Evolutionary conservation across 495 filamentous ascomycete genomes (phyloP).

Genomic region (Podospora conica): DNA sequence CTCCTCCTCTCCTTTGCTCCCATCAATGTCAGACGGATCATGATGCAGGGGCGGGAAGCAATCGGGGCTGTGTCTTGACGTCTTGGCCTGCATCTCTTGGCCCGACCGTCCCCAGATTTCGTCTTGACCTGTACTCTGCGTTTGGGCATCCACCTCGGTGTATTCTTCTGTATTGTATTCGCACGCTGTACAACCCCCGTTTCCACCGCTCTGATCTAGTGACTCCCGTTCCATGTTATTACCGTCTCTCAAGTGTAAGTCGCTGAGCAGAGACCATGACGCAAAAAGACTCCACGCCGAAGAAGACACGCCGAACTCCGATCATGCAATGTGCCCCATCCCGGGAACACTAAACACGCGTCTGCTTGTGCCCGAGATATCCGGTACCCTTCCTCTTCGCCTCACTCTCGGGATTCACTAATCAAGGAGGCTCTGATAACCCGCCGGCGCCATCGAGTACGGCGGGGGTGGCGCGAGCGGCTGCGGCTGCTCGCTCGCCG

Average conservation of each 20-base stretch:
- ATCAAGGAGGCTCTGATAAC: slow-evolving; percentile 19
- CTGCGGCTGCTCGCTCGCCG: not conserved
- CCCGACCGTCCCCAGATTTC: not conserved
- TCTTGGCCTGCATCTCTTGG: slow-evolving; percentile 11
- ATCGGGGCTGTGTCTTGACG: not conserved
- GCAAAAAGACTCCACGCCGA: not conserved
- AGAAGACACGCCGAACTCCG: not conserved
- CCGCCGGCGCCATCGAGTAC: slow-evolving; percentile 8
- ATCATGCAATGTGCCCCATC: not conserved
- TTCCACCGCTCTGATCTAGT: no score
- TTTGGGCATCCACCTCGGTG: not conserved
- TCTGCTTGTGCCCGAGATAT: not conserved
- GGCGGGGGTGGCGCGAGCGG: slow-evolving; percentile 17
- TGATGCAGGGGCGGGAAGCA: not conserved
- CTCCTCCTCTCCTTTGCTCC: not conserved
- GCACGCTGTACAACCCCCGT: not conserved
- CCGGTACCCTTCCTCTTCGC: not conserved
- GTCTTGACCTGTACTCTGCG: not conserved
- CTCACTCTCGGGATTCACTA: not conserved
- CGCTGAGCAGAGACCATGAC: not conserved
- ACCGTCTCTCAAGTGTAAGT: no score
- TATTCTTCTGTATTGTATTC: not conserved
- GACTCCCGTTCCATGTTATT: not conserved
- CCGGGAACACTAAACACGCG: not conserved
- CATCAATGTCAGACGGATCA: not conserved